Percentiles rank a stretch among this genome's conserved stretches.
phyloP scores from a whole-genome alignment of 805 yeast genomes.

The Kuraishia hungarica region DNA sequence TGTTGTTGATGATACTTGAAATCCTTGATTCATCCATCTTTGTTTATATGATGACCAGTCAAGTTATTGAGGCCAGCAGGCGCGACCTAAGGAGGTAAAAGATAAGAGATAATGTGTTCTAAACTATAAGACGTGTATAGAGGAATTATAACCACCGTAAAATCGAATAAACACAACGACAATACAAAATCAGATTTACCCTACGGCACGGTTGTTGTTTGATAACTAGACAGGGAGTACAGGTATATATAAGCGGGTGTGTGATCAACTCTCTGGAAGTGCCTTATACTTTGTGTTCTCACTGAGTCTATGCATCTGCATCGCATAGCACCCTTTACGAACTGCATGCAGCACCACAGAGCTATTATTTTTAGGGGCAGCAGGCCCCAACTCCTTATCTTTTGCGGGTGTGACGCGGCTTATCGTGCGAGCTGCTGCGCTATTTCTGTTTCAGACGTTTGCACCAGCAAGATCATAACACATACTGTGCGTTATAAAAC shows the following conservation, averaged over 20 bases:
- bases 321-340: neutral
- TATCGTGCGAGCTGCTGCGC: neutral
- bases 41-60: slow-evolving; percentile 7
- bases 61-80: neutral
- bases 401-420: neutral
- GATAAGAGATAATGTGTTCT: too few species aligned
- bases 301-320: neutral
- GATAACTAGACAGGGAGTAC: too few species aligned
- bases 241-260: neutral
- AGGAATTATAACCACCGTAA: too few species aligned
- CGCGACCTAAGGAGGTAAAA: neutral
- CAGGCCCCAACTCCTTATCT: neutral
- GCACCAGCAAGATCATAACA: neutral
- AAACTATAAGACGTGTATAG: too few species aligned
- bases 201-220: too few species aligned
- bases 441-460: neutral
- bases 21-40: slow-evolving; percentile 24
- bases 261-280: neutral
- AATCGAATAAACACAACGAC: too few species aligned
- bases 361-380: neutral
- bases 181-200: too few species aligned
- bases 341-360: neutral
- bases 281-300: too few species aligned
- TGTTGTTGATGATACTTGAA: slow-evolving; percentile 19
- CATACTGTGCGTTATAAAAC: neutral